Conservation (phyloP, 1,139 yeast species). For the Waltiozyma sp. region DNA sequence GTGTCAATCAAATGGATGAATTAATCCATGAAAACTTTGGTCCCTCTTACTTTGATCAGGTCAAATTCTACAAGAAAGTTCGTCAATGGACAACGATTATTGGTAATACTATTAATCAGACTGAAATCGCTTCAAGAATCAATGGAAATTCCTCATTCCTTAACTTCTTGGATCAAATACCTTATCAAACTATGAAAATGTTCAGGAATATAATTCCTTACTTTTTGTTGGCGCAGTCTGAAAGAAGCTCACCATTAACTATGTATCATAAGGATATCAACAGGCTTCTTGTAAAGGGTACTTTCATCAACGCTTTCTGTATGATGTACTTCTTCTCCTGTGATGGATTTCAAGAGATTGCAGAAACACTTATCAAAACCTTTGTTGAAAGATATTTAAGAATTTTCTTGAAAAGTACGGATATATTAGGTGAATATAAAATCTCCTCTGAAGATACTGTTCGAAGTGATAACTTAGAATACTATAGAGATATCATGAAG, state of each 20-base stretch:
- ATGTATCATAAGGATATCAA: neutral
- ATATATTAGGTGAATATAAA: neutral
- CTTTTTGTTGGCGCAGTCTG: constrained; percentile 2
- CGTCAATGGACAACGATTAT: neutral
- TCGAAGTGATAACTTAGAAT: neutral
- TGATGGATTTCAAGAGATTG: constrained; percentile 2
- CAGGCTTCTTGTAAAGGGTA: neutral
- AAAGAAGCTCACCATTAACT: neutral
- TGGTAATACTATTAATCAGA: constrained; percentile 34
- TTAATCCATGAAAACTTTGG: neutral
- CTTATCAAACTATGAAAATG: constrained; percentile 29
- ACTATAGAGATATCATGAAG: neutral
- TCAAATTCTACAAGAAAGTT: neutral
- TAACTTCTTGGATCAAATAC: constrained; percentile 25
- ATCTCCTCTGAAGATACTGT: neutral
- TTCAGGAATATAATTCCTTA: constrained; percentile 30
- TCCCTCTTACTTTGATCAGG: neutral
- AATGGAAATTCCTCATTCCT: constrained; percentile 25
- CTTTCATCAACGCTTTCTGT: constrained; percentile 8
- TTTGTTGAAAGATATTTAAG: constrained; percentile 4
- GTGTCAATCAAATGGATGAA: neutral
- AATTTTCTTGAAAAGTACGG: neutral
- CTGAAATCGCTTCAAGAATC: constrained; percentile 40
- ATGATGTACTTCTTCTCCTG: constrained; percentile 4
- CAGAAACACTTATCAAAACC: constrained; percentile 3